Conservation (phyloP, 352 stramenopile species). For the Aphanomyces cochlioides region DNA sequence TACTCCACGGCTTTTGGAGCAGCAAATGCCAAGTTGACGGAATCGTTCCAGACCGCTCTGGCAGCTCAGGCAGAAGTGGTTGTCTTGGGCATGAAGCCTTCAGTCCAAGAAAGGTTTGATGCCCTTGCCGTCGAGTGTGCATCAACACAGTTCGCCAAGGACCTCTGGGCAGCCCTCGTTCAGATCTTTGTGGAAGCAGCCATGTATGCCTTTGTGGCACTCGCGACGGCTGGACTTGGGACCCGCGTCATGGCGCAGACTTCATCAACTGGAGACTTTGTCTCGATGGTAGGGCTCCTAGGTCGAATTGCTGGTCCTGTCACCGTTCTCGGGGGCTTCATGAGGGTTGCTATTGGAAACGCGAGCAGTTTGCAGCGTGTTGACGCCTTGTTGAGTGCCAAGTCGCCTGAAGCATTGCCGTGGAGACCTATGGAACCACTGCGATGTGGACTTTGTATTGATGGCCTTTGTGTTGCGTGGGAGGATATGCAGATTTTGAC, state of each 20-base stretch:
- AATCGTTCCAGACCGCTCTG: conserved; percentile 22
- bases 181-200: conserved; percentile 87
- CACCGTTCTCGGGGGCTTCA: conserved; percentile 77
- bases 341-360: conserved; percentile 84
- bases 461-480: conserved; percentile 57
- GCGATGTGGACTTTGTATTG: conserved; percentile 17
- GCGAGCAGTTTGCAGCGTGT: conserved; percentile 82
- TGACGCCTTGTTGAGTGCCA: conserved; percentile 35
- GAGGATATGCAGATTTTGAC: conserved; percentile 78
- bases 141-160: conserved; percentile 5
- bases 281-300: conserved; percentile 71
- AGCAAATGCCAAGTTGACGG: conserved; percentile 1
- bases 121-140: background rate
- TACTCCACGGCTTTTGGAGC: conserved; percentile 22
- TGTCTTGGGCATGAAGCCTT: conserved; percentile 1
- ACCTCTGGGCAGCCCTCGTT: conserved; percentile 74
- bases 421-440: background rate
- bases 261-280: conserved; percentile 71
- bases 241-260: conserved; percentile 76
- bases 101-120: conserved; percentile 5
- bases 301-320: conserved; percentile 76
- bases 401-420: conserved; percentile 15
- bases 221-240: conserved; percentile 76
- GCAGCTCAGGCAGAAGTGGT: background rate
- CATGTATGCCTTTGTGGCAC: conserved; percentile 87